phyloP scores from a whole-genome alignment of 2,329 filamentous ascomycete genomes.

The Botrytis galanthina region DNA sequence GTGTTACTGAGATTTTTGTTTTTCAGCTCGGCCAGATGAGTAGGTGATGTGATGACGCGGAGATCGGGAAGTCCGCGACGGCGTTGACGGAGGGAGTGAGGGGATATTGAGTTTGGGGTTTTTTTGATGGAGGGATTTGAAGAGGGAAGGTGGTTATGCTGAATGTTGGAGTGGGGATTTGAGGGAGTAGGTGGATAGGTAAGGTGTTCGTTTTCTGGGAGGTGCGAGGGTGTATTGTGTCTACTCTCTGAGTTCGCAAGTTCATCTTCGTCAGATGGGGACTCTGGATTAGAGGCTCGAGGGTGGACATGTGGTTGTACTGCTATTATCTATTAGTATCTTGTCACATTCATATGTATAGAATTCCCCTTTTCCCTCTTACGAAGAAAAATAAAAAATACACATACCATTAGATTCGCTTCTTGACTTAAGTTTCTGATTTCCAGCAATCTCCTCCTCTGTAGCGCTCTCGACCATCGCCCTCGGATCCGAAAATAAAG shows the following conservation, averaged over 20 bases:
- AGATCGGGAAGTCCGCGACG: not conserved
- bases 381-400: not conserved
- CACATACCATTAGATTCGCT: not conserved
- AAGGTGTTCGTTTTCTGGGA: not conserved
- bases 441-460: not conserved
- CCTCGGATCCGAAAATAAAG: not conserved
- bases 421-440: rapidly evolving
- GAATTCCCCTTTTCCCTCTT: not conserved
- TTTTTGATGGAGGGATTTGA: not conserved
- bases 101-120: not conserved
- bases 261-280: not conserved
- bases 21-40: not conserved
- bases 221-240: not conserved
- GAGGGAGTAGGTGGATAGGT: not conserved
- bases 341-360: not conserved
- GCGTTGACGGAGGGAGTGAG: not conserved
- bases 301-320: no score
- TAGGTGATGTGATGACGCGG: not conserved
- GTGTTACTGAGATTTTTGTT: not conserved
- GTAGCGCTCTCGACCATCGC: not conserved
- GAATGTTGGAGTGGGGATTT: not conserved
- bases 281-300: no score
- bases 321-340: not conserved
- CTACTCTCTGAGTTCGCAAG: not conserved
- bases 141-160: not conserved